phyloP scores from a whole-genome alignment of 805 yeast genomes.

The Suhomyces faveliae region DNA sequence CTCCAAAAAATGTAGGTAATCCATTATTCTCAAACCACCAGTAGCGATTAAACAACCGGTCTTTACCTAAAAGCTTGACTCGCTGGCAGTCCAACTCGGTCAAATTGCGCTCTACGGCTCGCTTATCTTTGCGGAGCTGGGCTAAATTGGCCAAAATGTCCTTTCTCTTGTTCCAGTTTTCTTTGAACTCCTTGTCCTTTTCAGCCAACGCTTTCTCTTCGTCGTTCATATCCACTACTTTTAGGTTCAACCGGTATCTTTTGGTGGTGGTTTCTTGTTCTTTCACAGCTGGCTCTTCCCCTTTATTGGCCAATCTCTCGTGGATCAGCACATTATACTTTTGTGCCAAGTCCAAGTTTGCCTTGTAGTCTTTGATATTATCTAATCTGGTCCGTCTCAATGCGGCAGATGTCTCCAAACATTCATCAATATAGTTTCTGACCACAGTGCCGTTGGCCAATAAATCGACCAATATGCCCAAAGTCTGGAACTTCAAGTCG shows the following conservation, averaged over 20 bases:
- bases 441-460: slow-evolving; percentile 58
- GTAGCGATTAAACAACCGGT: slow-evolving; percentile 79
- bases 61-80: slow-evolving; percentile 73
- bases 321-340: slow-evolving; percentile 23
- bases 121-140: slow-evolving; percentile 47
- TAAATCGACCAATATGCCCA: slow-evolving; percentile 64
- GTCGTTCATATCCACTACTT: slow-evolving; percentile 38
- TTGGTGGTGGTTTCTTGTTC: slow-evolving; percentile 4
- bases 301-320: slow-evolving; percentile 15
- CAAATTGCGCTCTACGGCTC: slow-evolving; percentile 57
- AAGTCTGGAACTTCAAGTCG: slow-evolving; percentile 52
- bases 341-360: slow-evolving; percentile 50
- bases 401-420: slow-evolving; percentile 60
- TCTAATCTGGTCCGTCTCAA: slow-evolving; percentile 69
- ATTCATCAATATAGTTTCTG: slow-evolving; percentile 62
- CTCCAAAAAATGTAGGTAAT: slow-evolving; percentile 51
- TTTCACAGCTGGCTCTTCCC: slow-evolving; percentile 1
- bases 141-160: slow-evolving; percentile 41
- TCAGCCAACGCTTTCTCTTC: slow-evolving; percentile 40
- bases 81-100: slow-evolving; percentile 76
- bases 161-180: slow-evolving; percentile 45
- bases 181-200: slow-evolving; percentile 42
- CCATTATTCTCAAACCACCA: slow-evolving; percentile 97
- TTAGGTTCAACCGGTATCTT: slow-evolving; percentile 12
- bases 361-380: slow-evolving; percentile 57